phyloP scores from a whole-genome alignment of 1,139 yeast genomes.

The Tardiomyces digboiensis region DNA sequence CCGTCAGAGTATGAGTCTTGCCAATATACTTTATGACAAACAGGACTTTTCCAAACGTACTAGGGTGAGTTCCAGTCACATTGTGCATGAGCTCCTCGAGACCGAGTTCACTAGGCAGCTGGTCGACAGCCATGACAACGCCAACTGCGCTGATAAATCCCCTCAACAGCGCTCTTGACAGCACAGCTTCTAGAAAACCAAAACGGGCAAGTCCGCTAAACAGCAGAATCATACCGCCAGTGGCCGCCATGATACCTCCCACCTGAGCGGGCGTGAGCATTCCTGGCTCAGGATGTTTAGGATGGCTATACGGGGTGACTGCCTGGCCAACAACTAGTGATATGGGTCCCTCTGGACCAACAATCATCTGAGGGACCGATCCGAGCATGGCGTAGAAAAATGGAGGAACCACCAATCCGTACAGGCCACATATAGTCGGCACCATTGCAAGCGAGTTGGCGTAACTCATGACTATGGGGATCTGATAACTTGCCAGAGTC shows the following conservation, averaged over 20 bases:
- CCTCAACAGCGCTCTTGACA: conserved; percentile 71
- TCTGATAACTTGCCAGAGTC: conserved; percentile 83
- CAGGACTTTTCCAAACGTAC: conserved; percentile 61
- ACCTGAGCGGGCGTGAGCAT: conserved; percentile 52
- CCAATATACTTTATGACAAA: conserved; percentile 36
- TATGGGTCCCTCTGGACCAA: conserved; percentile 95
- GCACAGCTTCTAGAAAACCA: conserved; percentile 82
- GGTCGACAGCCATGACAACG: conserved; percentile 74
- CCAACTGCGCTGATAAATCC: conserved; percentile 97
- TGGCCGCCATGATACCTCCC: conserved; percentile 63
- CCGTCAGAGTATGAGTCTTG: conserved; percentile 23
- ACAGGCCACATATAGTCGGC: conserved; percentile 78
- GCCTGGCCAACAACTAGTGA: conserved; percentile 89
- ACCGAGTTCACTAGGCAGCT: conserved; percentile 66
- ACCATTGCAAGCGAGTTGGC: conserved; percentile 89
- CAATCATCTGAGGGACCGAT: conserved; percentile 92
- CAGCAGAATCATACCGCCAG: conserved; percentile 67
- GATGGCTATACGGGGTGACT: conserved; percentile 40
- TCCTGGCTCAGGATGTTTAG: conserved; percentile 7
- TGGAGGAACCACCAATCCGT: conserved; percentile 78
- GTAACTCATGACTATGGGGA: conserved; percentile 82
- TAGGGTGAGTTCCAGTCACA: conserved; percentile 51
- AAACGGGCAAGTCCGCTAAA: conserved; percentile 75
- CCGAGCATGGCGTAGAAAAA: conserved; percentile 76
- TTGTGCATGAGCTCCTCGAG: conserved; percentile 33